A percentile compares a stretch with the other conserved stretches of the same genome.
These are phyloP conservation scores for Trichomonascaceae sp. DNA, from an alignment of 1,139 yeast species.

Conservation along the genomic window DNA sequence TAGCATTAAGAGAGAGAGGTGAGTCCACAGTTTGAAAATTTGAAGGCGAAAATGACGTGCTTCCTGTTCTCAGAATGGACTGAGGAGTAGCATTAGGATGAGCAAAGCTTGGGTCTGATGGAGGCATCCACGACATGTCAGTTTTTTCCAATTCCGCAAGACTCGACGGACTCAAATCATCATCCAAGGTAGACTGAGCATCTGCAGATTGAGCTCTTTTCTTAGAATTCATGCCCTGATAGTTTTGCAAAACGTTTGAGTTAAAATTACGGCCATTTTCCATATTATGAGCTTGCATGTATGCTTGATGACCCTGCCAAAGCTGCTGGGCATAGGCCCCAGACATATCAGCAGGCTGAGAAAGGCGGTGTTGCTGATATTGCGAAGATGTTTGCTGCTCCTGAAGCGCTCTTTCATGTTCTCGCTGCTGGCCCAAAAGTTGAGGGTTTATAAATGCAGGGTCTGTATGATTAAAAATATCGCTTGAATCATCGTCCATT, in stretches of 20 bases:
- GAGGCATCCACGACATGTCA: conserved; percentile 23
- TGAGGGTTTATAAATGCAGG: conserved; percentile 33
- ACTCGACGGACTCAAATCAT: conserved; percentile 17
- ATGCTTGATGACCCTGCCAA: conserved; percentile 10
- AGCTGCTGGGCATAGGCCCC: conserved; percentile 4
- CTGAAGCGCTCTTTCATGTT: conserved; percentile 9
- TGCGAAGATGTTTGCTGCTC: conserved; percentile 11
- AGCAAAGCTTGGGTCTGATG: conserved; percentile 8
- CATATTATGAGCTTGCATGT: conserved; percentile 4
- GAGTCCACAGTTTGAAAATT: conserved; percentile 13
- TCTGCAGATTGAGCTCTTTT: conserved; percentile 4
- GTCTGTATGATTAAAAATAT: conserved; percentile 21
- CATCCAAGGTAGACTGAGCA: conserved; percentile 13
- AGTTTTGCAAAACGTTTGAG: conserved; percentile 2
- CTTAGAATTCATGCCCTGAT: neutral
- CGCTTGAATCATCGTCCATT: conserved; percentile 21
- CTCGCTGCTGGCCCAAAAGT: conserved; percentile 20
- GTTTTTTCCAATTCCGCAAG: conserved; percentile 14
- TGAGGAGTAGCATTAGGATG: conserved; percentile 15
- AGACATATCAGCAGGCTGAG: neutral
- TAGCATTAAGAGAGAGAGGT: conserved; percentile 14
- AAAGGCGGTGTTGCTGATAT: conserved; percentile 3
- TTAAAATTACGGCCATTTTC: conserved; percentile 2
- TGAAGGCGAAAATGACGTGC: conserved; percentile 15
- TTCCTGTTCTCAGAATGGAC: conserved; percentile 13